Percentiles rank a stretch among this genome's conserved stretches.
Conservation (phyloP, 306 rosid genomes). For the Cucurbita maxima region DNA sequence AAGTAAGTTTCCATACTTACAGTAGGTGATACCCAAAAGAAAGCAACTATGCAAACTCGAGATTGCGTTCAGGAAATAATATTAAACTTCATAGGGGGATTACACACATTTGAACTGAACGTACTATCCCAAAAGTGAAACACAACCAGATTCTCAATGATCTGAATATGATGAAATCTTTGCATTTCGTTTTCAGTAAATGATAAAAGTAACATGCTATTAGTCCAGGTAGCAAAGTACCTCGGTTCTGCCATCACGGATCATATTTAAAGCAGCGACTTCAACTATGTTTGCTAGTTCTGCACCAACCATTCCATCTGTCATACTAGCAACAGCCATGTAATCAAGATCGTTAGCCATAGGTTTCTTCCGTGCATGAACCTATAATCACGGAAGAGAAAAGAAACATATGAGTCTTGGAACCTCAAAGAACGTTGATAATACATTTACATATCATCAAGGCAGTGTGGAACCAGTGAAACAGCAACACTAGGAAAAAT, state of each 20-base stretch:
- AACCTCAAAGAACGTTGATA: neutral
- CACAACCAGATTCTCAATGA: neutral
- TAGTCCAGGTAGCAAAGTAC: slow-evolving; percentile 14
- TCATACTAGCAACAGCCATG: slow-evolving; percentile 80
- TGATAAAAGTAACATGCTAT: neutral
- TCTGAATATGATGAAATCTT: neutral
- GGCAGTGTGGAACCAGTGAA: neutral
- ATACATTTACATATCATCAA: neutral
- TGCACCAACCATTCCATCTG: slow-evolving; percentile 98
- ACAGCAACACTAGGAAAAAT: neutral
- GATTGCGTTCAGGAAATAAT: neutral
- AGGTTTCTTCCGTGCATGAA: slow-evolving; percentile 94
- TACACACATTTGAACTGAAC: neutral
- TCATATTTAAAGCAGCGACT: slow-evolving; percentile 97
- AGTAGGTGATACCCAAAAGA: neutral
- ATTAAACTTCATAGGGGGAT: neutral
- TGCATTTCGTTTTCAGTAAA: neutral
- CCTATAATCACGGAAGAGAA: slow-evolving; percentile 31
- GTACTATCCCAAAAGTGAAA: neutral
- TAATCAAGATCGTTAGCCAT: slow-evolving; percentile 92
- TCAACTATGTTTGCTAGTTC: slow-evolving; percentile 93
- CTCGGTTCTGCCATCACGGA: slow-evolving; percentile 87
- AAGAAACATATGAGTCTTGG: neutral
- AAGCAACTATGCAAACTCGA: neutral
- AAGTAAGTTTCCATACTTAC: neutral